Conservation (phyloP, 257 asterid genomes). For the Paraleonurus japonicus region DNA sequence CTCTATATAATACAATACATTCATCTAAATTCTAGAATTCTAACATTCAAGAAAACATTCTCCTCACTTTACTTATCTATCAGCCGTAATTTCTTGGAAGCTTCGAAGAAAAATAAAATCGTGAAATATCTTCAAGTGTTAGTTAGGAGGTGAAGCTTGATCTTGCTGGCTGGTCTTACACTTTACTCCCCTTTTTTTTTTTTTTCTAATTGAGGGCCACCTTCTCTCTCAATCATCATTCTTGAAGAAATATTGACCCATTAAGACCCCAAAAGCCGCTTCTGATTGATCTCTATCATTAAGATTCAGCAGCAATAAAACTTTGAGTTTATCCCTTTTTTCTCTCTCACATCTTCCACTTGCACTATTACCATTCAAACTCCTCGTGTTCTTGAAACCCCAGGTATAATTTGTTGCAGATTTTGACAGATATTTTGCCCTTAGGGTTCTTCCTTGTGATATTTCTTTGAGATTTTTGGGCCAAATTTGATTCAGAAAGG, state of each 20-base stretch:
- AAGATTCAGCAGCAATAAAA: not conserved
- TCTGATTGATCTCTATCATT: conserved; percentile 9
- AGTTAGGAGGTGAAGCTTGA: not conserved
- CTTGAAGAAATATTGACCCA: conserved; percentile 16
- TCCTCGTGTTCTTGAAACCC: conserved; percentile 11
- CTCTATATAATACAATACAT: too few relatives aligned
- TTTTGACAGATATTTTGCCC: conserved; percentile 5
- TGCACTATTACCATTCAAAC: not conserved
- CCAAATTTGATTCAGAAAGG: not conserved
- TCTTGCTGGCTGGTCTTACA: not conserved
- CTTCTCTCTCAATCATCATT: not conserved
- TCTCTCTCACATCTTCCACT: conserved; percentile 19
- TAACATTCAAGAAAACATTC: not conserved
- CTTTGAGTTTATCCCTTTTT: conserved; percentile 26
- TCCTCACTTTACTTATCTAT: not conserved
- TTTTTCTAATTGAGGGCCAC: not conserved
- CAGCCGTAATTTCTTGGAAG: conserved; percentile 29
- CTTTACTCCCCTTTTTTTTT: not conserved
- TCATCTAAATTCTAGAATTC: too few relatives aligned
- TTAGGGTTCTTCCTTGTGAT: conserved; percentile 1
- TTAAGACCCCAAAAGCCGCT: conserved; percentile 28
- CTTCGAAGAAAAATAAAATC: conserved; percentile 14
- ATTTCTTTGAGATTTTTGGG: conserved; percentile 7
- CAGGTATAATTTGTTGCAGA: conserved; percentile 3
- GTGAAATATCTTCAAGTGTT: not conserved